Percentiles rank a stretch among this genome's conserved stretches.
phyloP scores from a whole-genome alignment of 495 filamentous ascomycete genomes.

The Penicillium cinerascens region DNA sequence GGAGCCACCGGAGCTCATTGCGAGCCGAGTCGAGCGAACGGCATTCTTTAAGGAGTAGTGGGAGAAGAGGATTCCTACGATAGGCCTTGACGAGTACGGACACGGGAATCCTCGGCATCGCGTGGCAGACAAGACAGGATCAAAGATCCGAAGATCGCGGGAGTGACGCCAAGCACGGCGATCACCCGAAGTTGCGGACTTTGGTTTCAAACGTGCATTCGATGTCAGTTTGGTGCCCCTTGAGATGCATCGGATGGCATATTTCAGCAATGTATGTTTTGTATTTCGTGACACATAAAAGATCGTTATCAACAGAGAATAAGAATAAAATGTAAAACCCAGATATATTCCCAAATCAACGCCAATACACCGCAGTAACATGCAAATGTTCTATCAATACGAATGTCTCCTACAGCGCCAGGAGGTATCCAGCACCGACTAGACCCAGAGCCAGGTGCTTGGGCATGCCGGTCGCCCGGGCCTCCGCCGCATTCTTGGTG shows the following conservation, averaged over 20 bases:
- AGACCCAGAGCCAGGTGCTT: slow-evolving; percentile 24
- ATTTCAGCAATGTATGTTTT: not conserved
- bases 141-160: not conserved
- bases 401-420: slow-evolving; percentile 15
- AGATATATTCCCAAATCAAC: slow-evolving; percentile 6
- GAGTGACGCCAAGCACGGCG: not conserved
- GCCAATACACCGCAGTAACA: slow-evolving; percentile 9
- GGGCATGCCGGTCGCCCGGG: slow-evolving; percentile 20
- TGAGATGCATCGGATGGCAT: not conserved
- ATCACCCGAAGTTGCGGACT: not conserved
- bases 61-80: slow-evolving; percentile 54
- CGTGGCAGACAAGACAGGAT: not conserved
- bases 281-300: not conserved
- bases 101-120: slow-evolving; percentile 75
- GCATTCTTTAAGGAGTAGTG: slow-evolving; percentile 65
- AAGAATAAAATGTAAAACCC: slow-evolving; percentile 1
- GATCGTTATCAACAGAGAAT: not conserved
- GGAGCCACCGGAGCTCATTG: slow-evolving; percentile 86
- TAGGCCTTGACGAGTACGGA: slow-evolving; percentile 55
- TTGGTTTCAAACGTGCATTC: no score
- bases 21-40: slow-evolving; percentile 62
- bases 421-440: slow-evolving; percentile 26
- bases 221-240: no score
- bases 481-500: slow-evolving; percentile 18
- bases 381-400: not conserved